Evolutionary conservation across 78 protist genomes (phyloP).

Genomic region (Polysphondylium violaceum): DNA sequence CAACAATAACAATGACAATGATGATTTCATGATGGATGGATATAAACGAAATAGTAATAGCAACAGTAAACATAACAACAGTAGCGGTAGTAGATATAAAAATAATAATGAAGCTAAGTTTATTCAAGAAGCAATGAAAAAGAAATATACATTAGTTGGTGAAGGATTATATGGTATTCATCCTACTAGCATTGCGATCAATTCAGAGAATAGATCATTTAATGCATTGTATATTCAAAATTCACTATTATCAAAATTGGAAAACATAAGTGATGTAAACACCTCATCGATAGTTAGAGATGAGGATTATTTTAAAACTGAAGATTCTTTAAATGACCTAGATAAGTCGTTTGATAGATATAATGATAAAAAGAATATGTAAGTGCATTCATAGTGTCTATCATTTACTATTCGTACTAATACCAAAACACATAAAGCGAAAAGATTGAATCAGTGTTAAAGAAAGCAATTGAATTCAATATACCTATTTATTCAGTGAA

Average conservation of each 20-base stretch:
- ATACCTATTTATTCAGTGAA: conserved; percentile 6
- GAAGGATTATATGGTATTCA: conserved; percentile 55
- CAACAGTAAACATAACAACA: not conserved
- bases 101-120: not conserved
- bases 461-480: not conserved
- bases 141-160: not conserved
- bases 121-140: not conserved
- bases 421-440: too few species aligned
- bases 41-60: not conserved
- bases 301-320: not conserved
- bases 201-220: conserved; percentile 39
- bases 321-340: not conserved
- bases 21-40: not conserved
- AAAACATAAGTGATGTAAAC: not conserved
- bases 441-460: not conserved
- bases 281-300: not conserved
- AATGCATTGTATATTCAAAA: conserved; percentile 21
- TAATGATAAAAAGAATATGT: conserved; percentile 48
- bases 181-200: conserved; percentile 52
- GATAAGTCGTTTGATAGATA: conserved; percentile 1
- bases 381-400: not conserved
- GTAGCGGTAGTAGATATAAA: not conserved
- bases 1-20: not conserved
- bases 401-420: not conserved
- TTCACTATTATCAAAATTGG: not conserved